Conservation (phyloP, 2,329 filamentous ascomycete species). For the Basipetospora chlamydospora region DNA sequence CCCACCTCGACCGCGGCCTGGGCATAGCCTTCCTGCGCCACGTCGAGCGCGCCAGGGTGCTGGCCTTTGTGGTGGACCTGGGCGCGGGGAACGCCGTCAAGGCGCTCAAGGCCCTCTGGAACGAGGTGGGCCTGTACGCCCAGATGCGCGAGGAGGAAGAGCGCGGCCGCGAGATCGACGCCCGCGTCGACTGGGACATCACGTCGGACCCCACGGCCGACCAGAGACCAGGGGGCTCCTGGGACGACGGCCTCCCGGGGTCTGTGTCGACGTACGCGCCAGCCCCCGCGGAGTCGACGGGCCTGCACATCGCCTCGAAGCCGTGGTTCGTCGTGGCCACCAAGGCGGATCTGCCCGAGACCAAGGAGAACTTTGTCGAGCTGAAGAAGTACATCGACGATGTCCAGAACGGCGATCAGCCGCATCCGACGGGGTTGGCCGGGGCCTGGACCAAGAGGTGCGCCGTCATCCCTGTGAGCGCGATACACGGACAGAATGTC, state of each 20-base stretch:
- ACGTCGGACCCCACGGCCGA: conserved; percentile 32
- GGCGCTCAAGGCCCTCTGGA: conserved; percentile 73
- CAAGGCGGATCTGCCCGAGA: conserved; percentile 72
- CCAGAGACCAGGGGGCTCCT: too few relatives aligned
- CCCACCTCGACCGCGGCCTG: conserved; percentile 80
- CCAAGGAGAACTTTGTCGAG: conserved; percentile 59
- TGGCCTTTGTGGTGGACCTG: conserved; percentile 89
- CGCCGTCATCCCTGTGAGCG: conserved; percentile 70
- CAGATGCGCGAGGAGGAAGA: conserved; percentile 64
- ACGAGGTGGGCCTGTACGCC: conserved; percentile 76
- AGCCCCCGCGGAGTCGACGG: conserved; percentile 17
- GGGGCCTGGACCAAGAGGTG: conserved; percentile 46
- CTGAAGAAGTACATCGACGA: conserved; percentile 57
- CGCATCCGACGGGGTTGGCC: conserved; percentile 58
- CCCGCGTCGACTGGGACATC: conserved; percentile 42
- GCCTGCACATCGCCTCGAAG: conserved; percentile 75
- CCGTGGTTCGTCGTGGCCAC: conserved; percentile 95
- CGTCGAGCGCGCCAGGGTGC: conserved; percentile 81
- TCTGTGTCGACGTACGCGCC: conserved; percentile 5
- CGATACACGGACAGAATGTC: conserved; percentile 74
- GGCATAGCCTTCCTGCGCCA: conserved; percentile 87
- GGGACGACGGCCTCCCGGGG: conserved; percentile 1
- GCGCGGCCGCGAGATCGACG: conserved; percentile 44
- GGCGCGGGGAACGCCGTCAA: conserved; percentile 62
- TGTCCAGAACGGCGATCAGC: conserved; percentile 45